Evolutionary conservation across 805 yeast species (phyloP).

Genomic region (Starmera amethionina): DNA sequence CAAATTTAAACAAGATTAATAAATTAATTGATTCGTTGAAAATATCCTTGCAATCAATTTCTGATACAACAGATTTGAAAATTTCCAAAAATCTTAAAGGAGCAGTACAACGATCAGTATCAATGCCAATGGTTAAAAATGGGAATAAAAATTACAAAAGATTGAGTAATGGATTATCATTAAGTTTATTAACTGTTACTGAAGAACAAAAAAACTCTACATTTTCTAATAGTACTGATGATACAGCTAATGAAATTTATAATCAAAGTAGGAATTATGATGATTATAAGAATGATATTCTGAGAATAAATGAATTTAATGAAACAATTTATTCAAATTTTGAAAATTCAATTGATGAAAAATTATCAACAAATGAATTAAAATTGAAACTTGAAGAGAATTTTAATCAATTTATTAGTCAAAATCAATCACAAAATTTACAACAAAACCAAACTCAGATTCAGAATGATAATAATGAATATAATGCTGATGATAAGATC

Average conservation of each 20-base stretch:
- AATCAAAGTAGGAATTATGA: no score
- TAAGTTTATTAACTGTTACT: conserved; percentile 19
- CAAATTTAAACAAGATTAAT: conserved; percentile 3
- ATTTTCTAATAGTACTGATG: conserved; percentile 1
- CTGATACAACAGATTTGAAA: neutral
- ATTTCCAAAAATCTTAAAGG: neutral
- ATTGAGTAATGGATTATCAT: conserved; percentile 18
- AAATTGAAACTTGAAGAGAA: no score
- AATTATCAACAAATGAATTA: no score
- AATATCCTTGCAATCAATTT: neutral
- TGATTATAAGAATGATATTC: no score
- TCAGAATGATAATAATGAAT: no score
- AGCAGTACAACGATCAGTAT: conserved; percentile 7
- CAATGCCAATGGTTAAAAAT: conserved; percentile 1
- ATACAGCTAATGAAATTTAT: neutral
- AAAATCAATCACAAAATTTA: no score
- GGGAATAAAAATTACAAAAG: conserved; percentile 12
- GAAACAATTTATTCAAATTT: no score
- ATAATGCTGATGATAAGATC: no score
- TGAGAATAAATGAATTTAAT: no score
- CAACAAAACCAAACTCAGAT: no score
- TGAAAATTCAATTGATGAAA: no score
- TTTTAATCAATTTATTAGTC: no score
- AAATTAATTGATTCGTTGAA: conserved; percentile 1
- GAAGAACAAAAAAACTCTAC: conserved; percentile 9